These are phyloP conservation scores for Penicillium sp. DNA, from an alignment of 2,329 filamentous ascomycete genomes.

Conservation along the genomic window DNA sequence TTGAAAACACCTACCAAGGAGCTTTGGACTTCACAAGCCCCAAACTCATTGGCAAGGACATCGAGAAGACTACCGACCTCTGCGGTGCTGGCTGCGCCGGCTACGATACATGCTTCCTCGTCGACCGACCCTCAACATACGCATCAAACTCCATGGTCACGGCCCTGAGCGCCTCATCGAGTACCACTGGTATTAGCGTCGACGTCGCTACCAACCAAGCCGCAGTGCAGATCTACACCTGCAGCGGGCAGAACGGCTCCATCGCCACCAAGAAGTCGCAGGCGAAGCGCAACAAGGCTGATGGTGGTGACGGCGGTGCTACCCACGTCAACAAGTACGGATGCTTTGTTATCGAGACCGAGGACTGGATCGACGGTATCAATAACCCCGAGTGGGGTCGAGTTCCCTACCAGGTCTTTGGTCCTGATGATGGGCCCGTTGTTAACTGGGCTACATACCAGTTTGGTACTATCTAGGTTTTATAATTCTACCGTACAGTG, in stretches of 20 bases:
- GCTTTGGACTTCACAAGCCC: slow-evolving; percentile 65
- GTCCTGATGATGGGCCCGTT: slow-evolving; percentile 39
- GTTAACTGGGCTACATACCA: slow-evolving; percentile 47
- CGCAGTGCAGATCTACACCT: slow-evolving; percentile 85
- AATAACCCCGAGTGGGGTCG: slow-evolving; percentile 88
- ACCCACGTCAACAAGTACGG: slow-evolving; percentile 63
- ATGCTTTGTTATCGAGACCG: slow-evolving; percentile 85
- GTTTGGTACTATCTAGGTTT: slow-evolving; percentile 40
- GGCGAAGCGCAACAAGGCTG: slow-evolving; percentile 51
- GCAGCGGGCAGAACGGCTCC: slow-evolving; percentile 70
- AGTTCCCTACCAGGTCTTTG: slow-evolving; percentile 42
- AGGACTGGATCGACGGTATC: slow-evolving; percentile 92
- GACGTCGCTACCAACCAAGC: slow-evolving; percentile 81
- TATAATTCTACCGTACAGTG: background rate
- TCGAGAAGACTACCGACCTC: slow-evolving; percentile 64
- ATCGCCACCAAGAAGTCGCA: slow-evolving; percentile 44
- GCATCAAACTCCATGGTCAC: slow-evolving; percentile 37
- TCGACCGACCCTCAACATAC: slow-evolving; percentile 43
- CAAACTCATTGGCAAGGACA: slow-evolving; percentile 73
- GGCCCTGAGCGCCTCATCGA: slow-evolving; percentile 63
- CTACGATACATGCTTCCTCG: slow-evolving; percentile 64
- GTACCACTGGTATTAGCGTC: slow-evolving; percentile 74
- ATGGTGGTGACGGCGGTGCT: slow-evolving; percentile 50
- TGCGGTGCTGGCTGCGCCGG: slow-evolving; percentile 81
- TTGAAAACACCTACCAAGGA: slow-evolving; percentile 65